Evolutionary conservation across 208 protist species (phyloP), one percentile per base, ranked within the genome.

Genomic region (Herpetomonas samuelpessoai): DNA sequence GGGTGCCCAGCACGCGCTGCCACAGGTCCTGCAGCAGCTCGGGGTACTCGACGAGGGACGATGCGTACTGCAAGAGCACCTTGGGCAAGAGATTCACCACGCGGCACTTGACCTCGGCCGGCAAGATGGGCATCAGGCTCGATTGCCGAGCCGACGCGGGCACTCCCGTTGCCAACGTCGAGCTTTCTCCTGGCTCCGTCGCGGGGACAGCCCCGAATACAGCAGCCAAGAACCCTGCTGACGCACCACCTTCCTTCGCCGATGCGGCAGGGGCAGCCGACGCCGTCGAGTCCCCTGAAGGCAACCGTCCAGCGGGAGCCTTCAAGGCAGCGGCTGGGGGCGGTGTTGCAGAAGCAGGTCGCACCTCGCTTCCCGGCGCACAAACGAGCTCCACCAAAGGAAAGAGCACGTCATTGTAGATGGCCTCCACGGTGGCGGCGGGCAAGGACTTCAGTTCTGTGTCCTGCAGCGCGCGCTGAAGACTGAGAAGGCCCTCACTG

Each of bases 401-500:
- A 21, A 92, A 86, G 18, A 95, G 63, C 24, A 85, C 77, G 25
- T 86, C 70, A n/a, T 79, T 53, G 74, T 92, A 95, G n/a, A 91
- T 56, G 9, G 55, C 55, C 9, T 59, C 54, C 24, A 90, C 48
- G 9, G 63, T 50, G 3, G 67, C n/a, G 7, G 50, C 48, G 4
- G 79, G 61, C 19, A 88, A 65, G 44, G 30, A 29, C 10, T 46
- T 44, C 35, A 73, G 62, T 10, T 83, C 81, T 7, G 74, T 64
- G 57, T 90, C 74, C 10, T 91, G 57, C 27, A 92, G 54, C 10
- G 71, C 82, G 29, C 72, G 74, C 65, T 92, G 85, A 16, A 95
- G 68, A 31, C 66, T 75, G 16, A 86, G 62, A 2, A 93, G 57
- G 0, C 74, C 76, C 19, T 86, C 78, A 27, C 65, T 76, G 25